Evolutionary conservation across 345 rosid species (phyloP), one percentile per base, ranked within the genome.

Genomic region (Salix purpurea): DNA sequence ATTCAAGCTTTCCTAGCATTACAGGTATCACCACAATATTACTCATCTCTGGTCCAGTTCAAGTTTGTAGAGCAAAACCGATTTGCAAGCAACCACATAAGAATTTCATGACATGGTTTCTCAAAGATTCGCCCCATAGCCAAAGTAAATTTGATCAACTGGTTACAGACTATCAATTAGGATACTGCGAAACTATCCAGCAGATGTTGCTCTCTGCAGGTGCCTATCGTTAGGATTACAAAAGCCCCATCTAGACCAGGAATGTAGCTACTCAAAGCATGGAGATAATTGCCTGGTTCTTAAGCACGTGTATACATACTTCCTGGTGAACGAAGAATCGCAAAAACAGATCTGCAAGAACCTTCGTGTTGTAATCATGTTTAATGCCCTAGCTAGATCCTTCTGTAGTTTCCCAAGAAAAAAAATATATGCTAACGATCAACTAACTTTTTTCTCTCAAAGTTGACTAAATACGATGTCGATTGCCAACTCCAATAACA

Each of bases 341-440:
- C 21, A 21, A 54, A 54, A 21, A 52, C 62, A 77, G 32, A 96
- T 84, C 79, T 93, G 97, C 80, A 81, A 77, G 26, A 93, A 81
- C 6, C 98, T 93, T 75, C 84, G 87, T 73, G 91, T 77, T 1
- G 96, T 90, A 19, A 94, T 91, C 98, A 96, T 93, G 69, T 54
- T 88, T 86, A 92, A 30, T 24, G 91, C 97, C 81, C 94, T 90
- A 5, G 62, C 44, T 46, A 92, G 97, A 79, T 96, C 97, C 82
- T 76, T 91, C 97, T 93, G 88, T 34, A 74, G 9, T 37, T 14
- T 26, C 44, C 23, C 37, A 34, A 46, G 23, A 60, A 34, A 24
- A 23, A 26, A 19, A 58, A 34, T 2, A 13, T 18, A 23, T 4
- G 30, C 50, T 21, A 70, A 66, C 34, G 54, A 77, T 4, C 21